Percentiles rank a stretch among this genome's conserved stretches.
These are phyloP conservation scores for Veloboletus limbatus DNA, from an alignment of 1,284 basidiomycete genomes.

Conservation along the genomic window DNA sequence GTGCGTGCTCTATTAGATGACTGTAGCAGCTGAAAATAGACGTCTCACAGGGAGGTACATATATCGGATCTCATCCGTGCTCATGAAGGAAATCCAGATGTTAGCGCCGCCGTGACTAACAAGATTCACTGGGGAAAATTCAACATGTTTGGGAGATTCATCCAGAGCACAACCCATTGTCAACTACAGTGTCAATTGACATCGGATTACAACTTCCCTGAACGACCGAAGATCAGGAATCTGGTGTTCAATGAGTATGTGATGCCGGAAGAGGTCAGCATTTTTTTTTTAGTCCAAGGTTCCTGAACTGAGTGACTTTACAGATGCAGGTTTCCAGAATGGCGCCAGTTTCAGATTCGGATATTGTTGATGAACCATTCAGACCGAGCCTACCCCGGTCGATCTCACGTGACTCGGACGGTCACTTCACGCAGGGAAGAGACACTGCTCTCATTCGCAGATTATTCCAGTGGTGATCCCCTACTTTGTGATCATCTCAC, in stretches of 20 bases:
- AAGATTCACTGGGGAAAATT: slow-evolving; percentile 86
- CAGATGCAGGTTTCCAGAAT: slow-evolving; percentile 63
- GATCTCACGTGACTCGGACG: slow-evolving; percentile 31
- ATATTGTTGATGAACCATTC: slow-evolving; percentile 40
- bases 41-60: slow-evolving; percentile 69
- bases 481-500: too few relatives aligned
- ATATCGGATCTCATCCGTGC: slow-evolving; percentile 76
- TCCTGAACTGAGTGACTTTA: slow-evolving; percentile 5
- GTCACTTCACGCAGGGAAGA: slow-evolving; percentile 33
- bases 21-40: slow-evolving; percentile 13
- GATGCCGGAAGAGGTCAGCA: slow-evolving; percentile 63
- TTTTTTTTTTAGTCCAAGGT: not conserved
- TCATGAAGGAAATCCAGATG: slow-evolving; percentile 72
- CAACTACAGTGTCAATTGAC: slow-evolving; percentile 67
- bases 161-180: slow-evolving; percentile 64
- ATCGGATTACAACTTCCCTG: slow-evolving; percentile 55
- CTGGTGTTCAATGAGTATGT: slow-evolving; percentile 50
- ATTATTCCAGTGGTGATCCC: slow-evolving; percentile 35
- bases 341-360: slow-evolving; percentile 43
- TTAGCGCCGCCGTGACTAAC: slow-evolving; percentile 51
- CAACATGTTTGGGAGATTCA: slow-evolving; percentile 79
- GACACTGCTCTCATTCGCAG: slow-evolving; percentile 35
- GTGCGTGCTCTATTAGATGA: slow-evolving; percentile 41
- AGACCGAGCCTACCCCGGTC: slow-evolving; percentile 33
- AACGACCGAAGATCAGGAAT: slow-evolving; percentile 48